These are phyloP conservation scores for Tetracladium maxilliforme DNA, from an alignment of 2,329 filamentous ascomycete genomes.

Conservation along the genomic window DNA sequence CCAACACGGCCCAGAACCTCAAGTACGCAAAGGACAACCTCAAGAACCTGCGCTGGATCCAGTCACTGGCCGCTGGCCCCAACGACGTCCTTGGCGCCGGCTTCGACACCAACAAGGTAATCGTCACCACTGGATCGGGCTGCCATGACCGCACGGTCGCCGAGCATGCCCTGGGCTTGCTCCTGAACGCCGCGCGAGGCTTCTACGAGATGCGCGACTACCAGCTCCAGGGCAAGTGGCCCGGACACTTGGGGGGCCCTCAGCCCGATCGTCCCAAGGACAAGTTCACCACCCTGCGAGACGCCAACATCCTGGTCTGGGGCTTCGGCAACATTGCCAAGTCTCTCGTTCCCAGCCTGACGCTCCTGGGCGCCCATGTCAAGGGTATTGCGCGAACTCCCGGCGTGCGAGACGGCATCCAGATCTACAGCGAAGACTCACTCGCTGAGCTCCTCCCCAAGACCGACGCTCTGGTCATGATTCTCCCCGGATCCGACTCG, in stretches of 20 bases:
- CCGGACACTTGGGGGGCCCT: conserved; percentile 43
- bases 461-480: conserved; percentile 55
- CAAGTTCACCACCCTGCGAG: conserved; percentile 42
- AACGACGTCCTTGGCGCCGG: conserved; percentile 49
- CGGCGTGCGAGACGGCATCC: conserved; percentile 41
- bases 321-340: conserved; percentile 55
- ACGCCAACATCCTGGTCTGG: conserved; percentile 44
- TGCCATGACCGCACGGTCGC: conserved; percentile 51
- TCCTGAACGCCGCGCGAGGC: conserved; percentile 36
- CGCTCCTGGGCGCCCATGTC: conserved; percentile 40
- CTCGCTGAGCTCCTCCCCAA: conserved; percentile 34
- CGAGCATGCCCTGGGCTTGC: conserved; percentile 45
- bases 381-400: conserved; percentile 37
- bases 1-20: conserved; percentile 42
- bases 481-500: conserved; percentile 41
- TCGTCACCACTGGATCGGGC: conserved; percentile 46
- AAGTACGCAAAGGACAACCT: conserved; percentile 37
- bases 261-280: conserved; percentile 41
- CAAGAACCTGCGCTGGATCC: conserved; percentile 47
- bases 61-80: conserved; percentile 49
- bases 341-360: conserved; percentile 37
- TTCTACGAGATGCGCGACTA: conserved; percentile 50
- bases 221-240: conserved; percentile 41
- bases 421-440: conserved; percentile 39
- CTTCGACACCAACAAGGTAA: conserved; percentile 33